phyloP scores from a whole-genome alignment of 2,329 filamentous ascomycete genomes.

The Colletotrichum zoysiae region DNA sequence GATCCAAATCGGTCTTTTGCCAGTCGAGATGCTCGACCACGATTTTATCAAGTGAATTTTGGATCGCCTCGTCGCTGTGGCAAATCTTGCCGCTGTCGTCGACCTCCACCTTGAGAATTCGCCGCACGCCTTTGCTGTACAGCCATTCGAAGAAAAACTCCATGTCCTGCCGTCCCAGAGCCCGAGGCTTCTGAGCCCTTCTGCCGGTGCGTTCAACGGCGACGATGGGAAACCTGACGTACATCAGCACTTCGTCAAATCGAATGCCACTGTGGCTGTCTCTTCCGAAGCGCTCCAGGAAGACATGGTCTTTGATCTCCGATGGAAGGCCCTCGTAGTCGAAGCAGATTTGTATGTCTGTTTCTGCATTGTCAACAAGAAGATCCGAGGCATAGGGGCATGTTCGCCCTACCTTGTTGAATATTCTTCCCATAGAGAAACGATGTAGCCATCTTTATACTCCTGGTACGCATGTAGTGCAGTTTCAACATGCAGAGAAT shows the following conservation, averaged over 20 bases:
- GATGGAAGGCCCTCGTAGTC: conserved; percentile 42
- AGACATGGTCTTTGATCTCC: conserved; percentile 33
- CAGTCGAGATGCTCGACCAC: conserved; percentile 49
- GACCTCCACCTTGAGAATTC: conserved; percentile 49
- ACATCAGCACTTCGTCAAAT: conserved; percentile 48
- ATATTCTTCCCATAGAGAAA: conserved; percentile 46
- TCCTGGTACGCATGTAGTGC: conserved; percentile 45
- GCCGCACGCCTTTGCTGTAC: conserved; percentile 44
- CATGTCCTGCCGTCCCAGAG: conserved; percentile 42
- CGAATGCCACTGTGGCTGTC: conserved; percentile 21
- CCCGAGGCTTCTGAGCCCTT: background rate
- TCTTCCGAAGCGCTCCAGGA: conserved; percentile 40
- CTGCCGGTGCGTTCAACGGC: conserved; percentile 8
- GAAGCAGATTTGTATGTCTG: conserved; percentile 46
- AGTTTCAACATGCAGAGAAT: conserved; percentile 37
- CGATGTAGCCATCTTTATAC: conserved; percentile 44
- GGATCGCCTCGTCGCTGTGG: conserved; percentile 50
- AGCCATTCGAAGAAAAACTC: conserved; percentile 48
- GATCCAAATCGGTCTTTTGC: conserved; percentile 47
- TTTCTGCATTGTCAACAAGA: background rate
- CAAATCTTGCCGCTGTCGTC: conserved; percentile 43
- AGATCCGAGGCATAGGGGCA: background rate
- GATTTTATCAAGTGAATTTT: conserved; percentile 44
- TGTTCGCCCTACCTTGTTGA: conserved; percentile 14
- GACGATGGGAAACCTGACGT: conserved; percentile 45